A percentile compares a stretch with the other conserved stretches of the same genome.
Conservation (phyloP, 257 asterid genomes). For the Gardenia jasminoides region DNA sequence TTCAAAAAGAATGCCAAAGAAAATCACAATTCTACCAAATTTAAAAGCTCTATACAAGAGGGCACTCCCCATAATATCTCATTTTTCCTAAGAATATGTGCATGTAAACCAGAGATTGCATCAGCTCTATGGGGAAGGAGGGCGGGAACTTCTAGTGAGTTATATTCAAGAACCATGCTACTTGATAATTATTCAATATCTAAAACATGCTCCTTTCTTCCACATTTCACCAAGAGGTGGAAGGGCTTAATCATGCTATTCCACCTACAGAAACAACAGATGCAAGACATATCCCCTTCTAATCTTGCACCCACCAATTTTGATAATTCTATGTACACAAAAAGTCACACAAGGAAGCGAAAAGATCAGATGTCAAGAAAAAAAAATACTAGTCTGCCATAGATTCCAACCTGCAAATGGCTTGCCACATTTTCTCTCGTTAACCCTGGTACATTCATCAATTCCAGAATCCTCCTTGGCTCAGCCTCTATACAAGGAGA, state of each 20-base stretch:
- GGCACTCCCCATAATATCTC: not conserved
- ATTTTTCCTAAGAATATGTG: not conserved
- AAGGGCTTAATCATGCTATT: conserved; percentile 4
- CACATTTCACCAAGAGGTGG: not conserved
- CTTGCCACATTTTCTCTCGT: conserved; percentile 91
- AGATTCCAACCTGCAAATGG: conserved; percentile 70
- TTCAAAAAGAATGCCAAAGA: not conserved
- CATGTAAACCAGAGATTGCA: not conserved
- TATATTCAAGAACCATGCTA: not conserved
- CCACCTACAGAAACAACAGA: not conserved
- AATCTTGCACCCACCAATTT: not conserved
- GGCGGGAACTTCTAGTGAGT: not conserved
- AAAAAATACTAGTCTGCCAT: conserved; percentile 6
- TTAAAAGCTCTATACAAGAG: not conserved
- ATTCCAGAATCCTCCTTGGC: conserved; percentile 79
- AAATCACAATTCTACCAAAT: not conserved
- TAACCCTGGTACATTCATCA: conserved; percentile 87
- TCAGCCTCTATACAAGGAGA: conserved; percentile 66
- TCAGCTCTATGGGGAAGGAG: not conserved
- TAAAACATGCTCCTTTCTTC: not conserved
- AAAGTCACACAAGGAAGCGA: not conserved
- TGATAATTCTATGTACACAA: not conserved
- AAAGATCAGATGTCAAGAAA: not conserved
- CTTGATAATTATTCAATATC: not conserved
- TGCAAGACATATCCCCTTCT: not conserved